phyloP scores from a whole-genome alignment of 1,284 basidiomycete genomes.

The Ustilago crameri region DNA sequence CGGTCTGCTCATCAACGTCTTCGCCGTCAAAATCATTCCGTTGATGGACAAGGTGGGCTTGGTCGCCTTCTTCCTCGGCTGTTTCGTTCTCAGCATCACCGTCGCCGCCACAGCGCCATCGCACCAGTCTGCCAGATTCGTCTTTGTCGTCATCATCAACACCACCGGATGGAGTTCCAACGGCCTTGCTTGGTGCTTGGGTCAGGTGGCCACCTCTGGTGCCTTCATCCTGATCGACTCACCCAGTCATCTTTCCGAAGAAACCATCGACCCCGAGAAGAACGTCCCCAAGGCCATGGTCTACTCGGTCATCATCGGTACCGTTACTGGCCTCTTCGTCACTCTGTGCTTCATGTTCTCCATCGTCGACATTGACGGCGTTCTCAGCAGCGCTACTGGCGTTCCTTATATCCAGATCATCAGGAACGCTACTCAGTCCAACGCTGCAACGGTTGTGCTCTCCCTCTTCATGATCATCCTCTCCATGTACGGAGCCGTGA shows the following conservation, averaged over 20 bases:
- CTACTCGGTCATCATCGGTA: slow-evolving; percentile 34
- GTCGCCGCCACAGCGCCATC: slow-evolving; percentile 27
- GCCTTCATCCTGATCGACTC: slow-evolving; percentile 38
- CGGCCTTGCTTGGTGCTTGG: slow-evolving; percentile 28
- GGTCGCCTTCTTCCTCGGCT: slow-evolving; percentile 27
- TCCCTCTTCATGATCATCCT: slow-evolving; percentile 37
- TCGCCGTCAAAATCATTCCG: slow-evolving; percentile 37
- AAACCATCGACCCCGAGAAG: slow-evolving; percentile 35
- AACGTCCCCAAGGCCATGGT: slow-evolving; percentile 42
- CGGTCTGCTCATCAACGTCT: slow-evolving; percentile 25
- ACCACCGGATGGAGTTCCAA: slow-evolving; percentile 28
- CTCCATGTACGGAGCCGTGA: slow-evolving; percentile 34
- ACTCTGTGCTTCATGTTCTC: slow-evolving; percentile 43
- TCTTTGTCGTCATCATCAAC: slow-evolving; percentile 39
- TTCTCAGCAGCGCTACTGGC: slow-evolving; percentile 21
- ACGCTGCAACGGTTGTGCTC: slow-evolving; percentile 31
- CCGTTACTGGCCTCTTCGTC: slow-evolving; percentile 29
- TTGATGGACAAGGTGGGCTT: slow-evolving; percentile 33
- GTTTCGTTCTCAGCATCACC: slow-evolving; percentile 37
- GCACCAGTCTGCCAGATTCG: slow-evolving; percentile 29
- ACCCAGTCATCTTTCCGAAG: slow-evolving; percentile 35
- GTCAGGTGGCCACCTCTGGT: slow-evolving; percentile 32
- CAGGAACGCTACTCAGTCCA: slow-evolving; percentile 30
- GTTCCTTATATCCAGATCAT: slow-evolving; percentile 37
- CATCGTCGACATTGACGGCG: slow-evolving; percentile 37